These are phyloP conservation scores for Chenopodium suecicum DNA, from an alignment of 148 eudicot genomes.

Conservation along the genomic window DNA sequence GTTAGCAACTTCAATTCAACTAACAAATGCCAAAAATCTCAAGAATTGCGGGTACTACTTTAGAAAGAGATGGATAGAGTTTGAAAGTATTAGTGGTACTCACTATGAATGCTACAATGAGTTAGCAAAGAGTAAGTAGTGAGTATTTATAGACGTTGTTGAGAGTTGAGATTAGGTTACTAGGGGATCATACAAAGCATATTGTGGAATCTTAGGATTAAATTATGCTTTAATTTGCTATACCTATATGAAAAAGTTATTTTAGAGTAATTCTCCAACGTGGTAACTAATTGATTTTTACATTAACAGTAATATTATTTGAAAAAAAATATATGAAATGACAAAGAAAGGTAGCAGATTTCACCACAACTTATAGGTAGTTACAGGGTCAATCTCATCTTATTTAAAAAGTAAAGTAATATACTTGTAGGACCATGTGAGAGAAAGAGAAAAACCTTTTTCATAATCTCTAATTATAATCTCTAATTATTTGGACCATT, in stretches of 20 bases:
- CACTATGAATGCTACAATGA: neutral
- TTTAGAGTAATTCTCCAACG: neutral
- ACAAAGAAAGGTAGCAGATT: too few relatives aligned
- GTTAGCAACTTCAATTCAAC: neutral
- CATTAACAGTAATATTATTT: neutral
- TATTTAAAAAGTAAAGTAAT: too few relatives aligned
- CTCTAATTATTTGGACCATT: neutral
- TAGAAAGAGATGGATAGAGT: neutral
- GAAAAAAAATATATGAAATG: too few relatives aligned
- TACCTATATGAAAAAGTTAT: neutral
- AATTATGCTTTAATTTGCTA: neutral
- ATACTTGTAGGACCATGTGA: neutral
- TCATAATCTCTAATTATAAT: neutral
- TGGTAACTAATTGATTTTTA: neutral
- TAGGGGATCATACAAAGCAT: conserved; percentile 2
- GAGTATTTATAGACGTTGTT: conserved; percentile 11
- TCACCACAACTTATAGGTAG: too few relatives aligned
- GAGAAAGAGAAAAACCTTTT: neutral
- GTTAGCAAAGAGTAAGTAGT: neutral
- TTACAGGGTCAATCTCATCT: too few relatives aligned
- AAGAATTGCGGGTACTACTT: neutral
- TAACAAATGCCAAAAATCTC: conserved; percentile 8
- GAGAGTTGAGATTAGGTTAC: neutral
- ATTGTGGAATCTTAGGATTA: neutral
- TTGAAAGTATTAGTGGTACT: conserved; percentile 8